Base-by-base conservation (phyloP, 306 rosid genomes). In the Dalbergia cochinchinensis region DNA sequence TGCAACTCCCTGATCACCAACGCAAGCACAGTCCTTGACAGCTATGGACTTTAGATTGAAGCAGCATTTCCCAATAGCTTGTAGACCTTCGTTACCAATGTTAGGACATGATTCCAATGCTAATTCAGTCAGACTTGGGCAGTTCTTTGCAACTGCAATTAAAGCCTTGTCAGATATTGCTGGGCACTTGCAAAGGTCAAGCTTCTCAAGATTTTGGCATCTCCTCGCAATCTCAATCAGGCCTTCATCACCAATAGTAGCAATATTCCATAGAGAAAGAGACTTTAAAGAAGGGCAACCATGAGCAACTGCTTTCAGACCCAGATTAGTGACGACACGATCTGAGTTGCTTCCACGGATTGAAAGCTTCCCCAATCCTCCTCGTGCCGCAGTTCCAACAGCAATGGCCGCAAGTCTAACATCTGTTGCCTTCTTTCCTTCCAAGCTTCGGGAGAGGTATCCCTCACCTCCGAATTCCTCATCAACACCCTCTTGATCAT, bases 341-440 rank as follows among this genome's bases (percentile, higher is more conserved):
- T 10, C 82, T 8, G 90, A 77, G 83, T 88, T 89, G 91, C 84
- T 93, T 78, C 96, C 99, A 48, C 82, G 91, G 85, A 96, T 90
- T 0, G 87, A 70, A 79, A 96, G 98, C 83, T 96, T 91, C 16
- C 99, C 98, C 81, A 96, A 80, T 73, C 99, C 99, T 26, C 99
- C 99, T 15, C 94, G 93, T 33, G 91, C 84, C 53, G 97, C 89
- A 63, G 99, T 85, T 64, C 99, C 97, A 79, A 96, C 93, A 8
- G 99, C 86, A 69, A 93, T 82, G 18, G 99, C 97, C 44, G 99
- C 97, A 71, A 96, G 99, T 86, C 98, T 93, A 75, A 96, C 85
- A 83, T 96, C 98, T 3, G 99, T 93, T 33, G 97, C 97, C 85
- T 91, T 93, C 85, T 87, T 93, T 55, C 96, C 98, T 84, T 90